Evolutionary conservation across 108 stramenopile genomes (phyloP), one percentile per base, ranked within the genome.

Genomic region (Skeletonema grethae): DNA sequence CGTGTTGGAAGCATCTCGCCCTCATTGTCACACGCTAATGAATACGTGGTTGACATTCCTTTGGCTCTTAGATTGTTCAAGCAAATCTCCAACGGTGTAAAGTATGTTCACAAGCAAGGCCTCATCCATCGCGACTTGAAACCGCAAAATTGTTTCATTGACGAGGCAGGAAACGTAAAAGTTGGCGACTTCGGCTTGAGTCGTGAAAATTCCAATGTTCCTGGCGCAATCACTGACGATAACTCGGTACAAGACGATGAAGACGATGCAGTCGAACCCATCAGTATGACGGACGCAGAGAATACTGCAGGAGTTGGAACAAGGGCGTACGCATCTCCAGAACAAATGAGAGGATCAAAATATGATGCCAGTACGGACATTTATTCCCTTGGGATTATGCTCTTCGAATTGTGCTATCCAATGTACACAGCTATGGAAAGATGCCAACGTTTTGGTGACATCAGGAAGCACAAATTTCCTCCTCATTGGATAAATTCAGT

Each of bases 291-390:
- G 22, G 75, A 70, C 28, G 88, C 62, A 45, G 84, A 89, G 18
- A 93, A 92, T 58, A 97, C 97, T 2, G 94, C 82, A 8, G 97
- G 97, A 29, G 93, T 98, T 8, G 98, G 98, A 2, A 98, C 98
- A 13, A 73, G 89, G 28, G 84, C 94, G 8, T 98, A 98, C 67
- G 96, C 94, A 16, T 90, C 89, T 60, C 96, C 97, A 2, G 98
- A 98, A 62, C 96, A 97, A 84, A 94, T 95, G 82, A 85, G 85
- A 50, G 86, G 78, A n/a, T 88, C 91, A 8, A 89, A 92, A 57
- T 99, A 99, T 67, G 96, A 96, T 74, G 89, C 93, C 34, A 92
- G 89, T 48, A 96, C 97, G 1, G 98, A 99, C 82, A 77, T 99
- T 53, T 99, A 89, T 74, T 90, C 90, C 11, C 82, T 99, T 1